A percentile compares a stretch with the other conserved stretches of the same genome.
Evolutionary conservation across 2,329 filamentous ascomycete genomes (phyloP).

Genomic region (Aureobasidium sp.): DNA sequence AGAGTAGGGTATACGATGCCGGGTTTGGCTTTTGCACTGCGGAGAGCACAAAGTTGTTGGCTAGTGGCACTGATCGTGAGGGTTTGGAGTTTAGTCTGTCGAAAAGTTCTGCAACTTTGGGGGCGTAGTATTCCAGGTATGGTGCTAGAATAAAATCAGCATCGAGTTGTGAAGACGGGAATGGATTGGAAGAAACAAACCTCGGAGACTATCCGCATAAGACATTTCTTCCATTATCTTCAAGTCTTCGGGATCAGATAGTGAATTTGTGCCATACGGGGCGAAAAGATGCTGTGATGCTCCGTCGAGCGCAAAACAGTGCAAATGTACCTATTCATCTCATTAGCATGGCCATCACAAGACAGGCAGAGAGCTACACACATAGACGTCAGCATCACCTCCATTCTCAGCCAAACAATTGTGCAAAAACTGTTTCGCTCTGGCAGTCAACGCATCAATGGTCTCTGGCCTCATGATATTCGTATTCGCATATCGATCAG

Average conservation of each 20-base stretch:
- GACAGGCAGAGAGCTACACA: background rate
- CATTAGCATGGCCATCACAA: background rate
- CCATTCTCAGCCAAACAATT: slow-evolving; percentile 14
- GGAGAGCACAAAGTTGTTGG: slow-evolving; percentile 13
- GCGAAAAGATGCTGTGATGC: slow-evolving; percentile 17
- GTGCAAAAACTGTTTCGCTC: slow-evolving; percentile 13
- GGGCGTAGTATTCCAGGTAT: slow-evolving; percentile 17
- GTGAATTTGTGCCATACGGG: slow-evolving; percentile 17
- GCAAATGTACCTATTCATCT: slow-evolving; percentile 12
- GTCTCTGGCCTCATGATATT: slow-evolving; percentile 17
- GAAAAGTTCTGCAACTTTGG: background rate
- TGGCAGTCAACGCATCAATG: background rate
- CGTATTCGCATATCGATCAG: slow-evolving; percentile 19
- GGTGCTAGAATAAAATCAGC: slow-evolving; percentile 9
- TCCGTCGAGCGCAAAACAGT: slow-evolving; percentile 19
- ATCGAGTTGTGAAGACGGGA: background rate
- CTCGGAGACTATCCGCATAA: slow-evolving; percentile 17
- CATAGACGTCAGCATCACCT: slow-evolving; percentile 18
- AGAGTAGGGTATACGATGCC: background rate
- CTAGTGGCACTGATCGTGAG: slow-evolving; percentile 1
- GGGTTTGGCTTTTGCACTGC: background rate
- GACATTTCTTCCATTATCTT: slow-evolving; percentile 18
- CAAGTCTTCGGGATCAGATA: slow-evolving; percentile 10
- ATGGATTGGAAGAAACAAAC: background rate
- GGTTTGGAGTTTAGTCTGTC: background rate